Base-by-base conservation (phyloP, 176 grass and related monocot genomes). In the Avena insularis region DNA sequence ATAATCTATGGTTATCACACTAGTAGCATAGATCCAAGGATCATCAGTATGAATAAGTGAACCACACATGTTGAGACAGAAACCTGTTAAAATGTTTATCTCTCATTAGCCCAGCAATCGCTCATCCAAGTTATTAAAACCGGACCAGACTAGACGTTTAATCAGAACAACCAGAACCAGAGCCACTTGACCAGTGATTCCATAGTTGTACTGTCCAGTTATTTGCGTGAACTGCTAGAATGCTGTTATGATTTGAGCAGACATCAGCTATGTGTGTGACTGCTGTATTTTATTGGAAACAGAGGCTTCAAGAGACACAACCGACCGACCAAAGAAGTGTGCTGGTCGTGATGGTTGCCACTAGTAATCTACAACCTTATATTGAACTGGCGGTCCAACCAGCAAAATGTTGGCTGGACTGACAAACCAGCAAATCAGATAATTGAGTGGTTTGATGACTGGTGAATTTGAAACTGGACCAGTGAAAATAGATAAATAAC, bases 1-100 rank as follows among this genome's bases (percentile, higher is more conserved):
- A n/a, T 60, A 80, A 62, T 63, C 8, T 40, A 27, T 47, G 60
- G 13, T 45, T 25, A 40, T 13, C 38, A 15, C 12, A 80, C 21
- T 15, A 80, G 38, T 47, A 80, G n/a, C n/a, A 64, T n/a, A 80
- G 12, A 63, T 63, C 40, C 21, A 80, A 64, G 60, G 59, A 80
- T 80, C 65, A 19, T 49, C 59, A 80, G 40, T 13, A 31, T 29
- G 6, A 21, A 14, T 2, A 49, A 25, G 57, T 79, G 21, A 49
- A 1, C 46, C 45, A 50, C 17, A 7, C 17, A 49, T 50, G 60
- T 23, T 29, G 12, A 60, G 14, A 66, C 27, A 5, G 25, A 81
- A 66, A 15, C 23, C 15, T 3, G 8, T 81, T 81, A 35, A 12
- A 66, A 31, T 81, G 9, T 13, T 40, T 53, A 67, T 67, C 29